Evolutionary conservation across 2,329 filamentous ascomycete species (phyloP), one percentile per base, ranked within the genome.

Genomic region (Botrytis galanthina): DNA sequence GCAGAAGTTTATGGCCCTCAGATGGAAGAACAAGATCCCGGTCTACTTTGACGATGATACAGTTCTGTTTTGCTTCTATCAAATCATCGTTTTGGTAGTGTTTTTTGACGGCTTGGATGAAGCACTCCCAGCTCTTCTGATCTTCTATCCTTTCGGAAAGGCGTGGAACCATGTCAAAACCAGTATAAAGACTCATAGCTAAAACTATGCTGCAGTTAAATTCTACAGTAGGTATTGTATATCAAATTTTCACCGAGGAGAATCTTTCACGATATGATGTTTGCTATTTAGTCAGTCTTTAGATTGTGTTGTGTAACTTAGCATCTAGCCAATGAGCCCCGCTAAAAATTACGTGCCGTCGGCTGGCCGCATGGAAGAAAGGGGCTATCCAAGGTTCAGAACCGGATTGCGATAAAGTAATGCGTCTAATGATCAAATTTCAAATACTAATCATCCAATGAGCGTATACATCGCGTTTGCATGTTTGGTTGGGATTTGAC

Each of bases 131-230:
- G 70, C 78, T 76, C 32, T 76, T 70, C 62, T 70, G 76, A 68
- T 80, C 78, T n/a, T 75, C 76, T 66, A 54, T 74, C 69, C 72
- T 75, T 73, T 77, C 77, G 37, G 78, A 76, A 7, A 81, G 73
- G 74, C 63, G 74, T 72, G 78, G 80, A 70, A 78, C 75, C 75
- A 81, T 79, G 59, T 80, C 78, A 69, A 81, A 81, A 39, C 78
- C 77, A 51, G 77, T 76, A 62, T 80, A 76, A 57, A 77, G 74
- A 39, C 77, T 78, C 76, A 80, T 79, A 62, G 70, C 54, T 73
- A 66, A 29, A 37, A 64, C 26, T 39, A 7, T 51, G 8, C 16
- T 48, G 62, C n/a, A 12, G 22, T 22, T 12, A 22, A 14, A 63
- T 39, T 32, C 29, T 39, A 60, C 9, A 39, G 20, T 26, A n/a